Evolutionary conservation across 345 rosid genomes (phyloP), one percentile per base, ranked within the genome.

Genomic region (Ceriops tagal): DNA sequence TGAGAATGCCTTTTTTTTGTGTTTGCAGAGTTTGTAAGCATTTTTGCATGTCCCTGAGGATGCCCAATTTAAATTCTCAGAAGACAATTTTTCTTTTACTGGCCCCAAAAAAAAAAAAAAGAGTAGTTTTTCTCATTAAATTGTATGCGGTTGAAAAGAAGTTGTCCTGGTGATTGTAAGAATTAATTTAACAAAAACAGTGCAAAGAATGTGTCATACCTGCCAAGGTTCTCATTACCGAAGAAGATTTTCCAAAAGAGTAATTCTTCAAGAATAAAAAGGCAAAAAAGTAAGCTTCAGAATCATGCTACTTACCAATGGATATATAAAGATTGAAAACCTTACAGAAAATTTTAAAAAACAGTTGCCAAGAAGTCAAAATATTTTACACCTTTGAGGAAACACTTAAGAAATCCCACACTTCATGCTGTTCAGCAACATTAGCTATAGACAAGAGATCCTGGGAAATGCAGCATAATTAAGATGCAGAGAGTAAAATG

Each of bases 401-500:
- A 68, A 31, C 86, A 77, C 98, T 96, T 71, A 96, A 77, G 81
- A 96, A 96, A 80, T 96, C 99, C 99, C 95, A 88, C 71, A 96
- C 98, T 92, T 96, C 99, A 83, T 92, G 97, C 71, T 92, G 99
- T 77, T 96, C 99, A 63, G 95, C 97, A 75, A 92, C 97, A 83
- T 96, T 92, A 67, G 99, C 97, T 79, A 90, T 96, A 57, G 96
- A 90, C 73, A 96, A 74, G 61, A 96, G 91, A 78, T 96, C 99
- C 99, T 96, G 87, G 69, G 69, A 68, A 64, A 80, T 49, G 60
- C 46, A 68, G 63, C 65, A 63, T 18, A 72, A 52, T 47, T 74
- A 67, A 67, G 43, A 62, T 76, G 37, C 58, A 66, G 59, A 26
- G 43, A 31, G 28, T 68, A 71, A 53, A 61, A 56, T 5, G 53